A percentile compares a stretch with the other conserved stretches of the same genome.
Evolutionary conservation across 1,284 basidiomycete species (phyloP).

Genomic region (Ceratobasidium sp.): DNA sequence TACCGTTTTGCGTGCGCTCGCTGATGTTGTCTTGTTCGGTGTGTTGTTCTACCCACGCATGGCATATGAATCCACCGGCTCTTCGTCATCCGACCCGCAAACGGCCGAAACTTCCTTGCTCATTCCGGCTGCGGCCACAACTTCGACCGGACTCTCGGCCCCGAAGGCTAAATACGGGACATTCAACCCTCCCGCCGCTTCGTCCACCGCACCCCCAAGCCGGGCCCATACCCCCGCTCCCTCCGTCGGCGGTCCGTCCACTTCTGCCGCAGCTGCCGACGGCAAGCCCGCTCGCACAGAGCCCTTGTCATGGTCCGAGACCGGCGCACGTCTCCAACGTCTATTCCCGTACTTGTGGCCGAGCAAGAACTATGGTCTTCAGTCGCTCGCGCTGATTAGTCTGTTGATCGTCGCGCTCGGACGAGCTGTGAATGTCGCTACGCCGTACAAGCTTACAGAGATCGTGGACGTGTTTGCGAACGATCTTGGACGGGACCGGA

Average conservation of each 20-base stretch:
- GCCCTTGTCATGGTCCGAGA: constrained; percentile 72
- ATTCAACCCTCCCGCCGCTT: constrained; percentile 54
- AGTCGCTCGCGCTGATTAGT: constrained; percentile 78
- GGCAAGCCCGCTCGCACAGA: constrained; percentile 47
- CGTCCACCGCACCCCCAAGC: constrained; percentile 68
- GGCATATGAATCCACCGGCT: constrained; percentile 67
- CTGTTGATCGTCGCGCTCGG: constrained; percentile 76
- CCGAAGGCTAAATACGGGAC: constrained; percentile 47
- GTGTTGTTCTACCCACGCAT: constrained; percentile 71
- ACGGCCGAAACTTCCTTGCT: constrained; percentile 64
- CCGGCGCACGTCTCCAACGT: constrained; percentile 69
- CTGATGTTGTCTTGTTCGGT: constrained; percentile 70
- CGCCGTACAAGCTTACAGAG: constrained; percentile 79
- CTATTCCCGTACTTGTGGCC: constrained; percentile 89
- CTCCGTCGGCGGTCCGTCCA: constrained; percentile 52
- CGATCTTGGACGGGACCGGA: constrained; percentile 48
- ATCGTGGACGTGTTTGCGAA: constrained; percentile 73
- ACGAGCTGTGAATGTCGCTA: constrained; percentile 78
- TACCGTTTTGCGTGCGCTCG: constrained; percentile 72
- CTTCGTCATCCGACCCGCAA: constrained; percentile 60
- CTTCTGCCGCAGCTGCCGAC: constrained; percentile 35
- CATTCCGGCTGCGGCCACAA: constrained; percentile 56
- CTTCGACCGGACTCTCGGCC: constrained; percentile 43
- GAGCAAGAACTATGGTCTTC: constrained; percentile 71
- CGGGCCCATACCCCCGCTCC: constrained; percentile 73